A percentile compares a stretch with the other conserved stretches of the same genome.
These are phyloP conservation scores for Rhizoclosmatium globosum DNA, from an alignment of 192 early-diverging fungal species.

Conservation along the genomic window DNA sequence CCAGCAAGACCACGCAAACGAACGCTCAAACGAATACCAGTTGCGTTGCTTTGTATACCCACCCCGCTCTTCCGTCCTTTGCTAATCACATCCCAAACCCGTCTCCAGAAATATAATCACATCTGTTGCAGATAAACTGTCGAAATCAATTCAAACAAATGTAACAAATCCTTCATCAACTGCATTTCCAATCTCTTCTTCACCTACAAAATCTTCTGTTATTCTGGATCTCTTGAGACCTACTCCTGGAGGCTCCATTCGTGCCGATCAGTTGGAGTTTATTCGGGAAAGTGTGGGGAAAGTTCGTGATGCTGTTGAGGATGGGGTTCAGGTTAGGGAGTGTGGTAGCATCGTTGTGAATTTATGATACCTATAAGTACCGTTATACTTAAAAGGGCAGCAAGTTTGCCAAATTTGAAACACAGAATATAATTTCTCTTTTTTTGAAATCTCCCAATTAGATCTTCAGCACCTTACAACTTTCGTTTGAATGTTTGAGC, in stretches of 20 bases:
- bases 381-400: too few species aligned
- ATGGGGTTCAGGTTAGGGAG: conserved; percentile 16
- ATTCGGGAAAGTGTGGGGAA: conserved; percentile 1
- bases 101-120: conserved; percentile 7
- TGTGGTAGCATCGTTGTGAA: conserved; percentile 20
- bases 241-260: not conserved
- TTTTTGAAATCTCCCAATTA: too few species aligned
- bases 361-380: not conserved
- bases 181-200: too few species aligned
- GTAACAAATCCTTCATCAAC: not conserved
- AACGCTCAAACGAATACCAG: conserved; percentile 48
- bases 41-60: not conserved
- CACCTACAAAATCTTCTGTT: not conserved
- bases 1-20: conserved; percentile 49
- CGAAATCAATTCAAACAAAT: not conserved
- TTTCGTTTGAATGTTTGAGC: too few species aligned
- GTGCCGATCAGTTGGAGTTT: conserved; percentile 5
- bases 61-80: not conserved
- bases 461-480: too few species aligned
- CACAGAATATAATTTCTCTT: too few species aligned
- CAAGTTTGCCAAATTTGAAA: too few species aligned
- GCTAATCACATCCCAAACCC: not conserved
- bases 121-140: not conserved
- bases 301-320: conserved; percentile 12
- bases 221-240: not conserved